Base-by-base conservation (phyloP, 2,329 filamentous ascomycete species). In the Fusarium haematococcum region DNA sequence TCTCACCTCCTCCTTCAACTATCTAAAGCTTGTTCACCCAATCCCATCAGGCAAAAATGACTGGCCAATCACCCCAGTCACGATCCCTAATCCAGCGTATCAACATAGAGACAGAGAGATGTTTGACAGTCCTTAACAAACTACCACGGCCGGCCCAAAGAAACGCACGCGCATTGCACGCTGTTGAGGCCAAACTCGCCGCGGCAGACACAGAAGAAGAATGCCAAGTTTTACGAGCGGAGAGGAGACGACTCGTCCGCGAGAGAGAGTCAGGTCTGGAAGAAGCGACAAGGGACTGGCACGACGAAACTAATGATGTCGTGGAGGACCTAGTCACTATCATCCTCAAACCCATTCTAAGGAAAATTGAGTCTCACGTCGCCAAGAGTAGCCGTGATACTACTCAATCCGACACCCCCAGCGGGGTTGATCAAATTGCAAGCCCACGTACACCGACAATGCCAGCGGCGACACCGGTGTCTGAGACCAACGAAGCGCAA, bases 31-130 rank as follows among this genome's bases (percentile, higher is more conserved):
- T 63, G 61, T 23, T 39, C 25, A 52, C 23, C 14, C 33, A 35
- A 58, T 27, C 32, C 25, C 23, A n/a, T 45, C 48, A 30, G 16
- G 20, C 32, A 30, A 6, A 6, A 8, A 68, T 68, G 64, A 35
- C 20, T 20, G n/a, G 7, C 14, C 20, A 41, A 9, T n/a, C 37
- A 8, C 65, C 52, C 14, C 20, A 35, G 14, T 20, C 59, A 20
- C 23, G 58, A 9, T 6, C 50, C 7, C 5, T 45, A 6, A 45
- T 67, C 35, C 20, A 50, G 33, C 63, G 33, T 43, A 67, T 73
- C 35, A 33, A 63, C 23, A 27, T 60, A 33, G 48, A 70, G 20
- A 39, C 72, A 27, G 33, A 35, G 27, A 35, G 23, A 20, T 70
- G 56, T 33, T 45, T 39, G 48, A 30, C 23, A n/a, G 43, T 10